phyloP scores from a whole-genome alignment of 805 yeast genomes.

The Grigorovia humatica region DNA sequence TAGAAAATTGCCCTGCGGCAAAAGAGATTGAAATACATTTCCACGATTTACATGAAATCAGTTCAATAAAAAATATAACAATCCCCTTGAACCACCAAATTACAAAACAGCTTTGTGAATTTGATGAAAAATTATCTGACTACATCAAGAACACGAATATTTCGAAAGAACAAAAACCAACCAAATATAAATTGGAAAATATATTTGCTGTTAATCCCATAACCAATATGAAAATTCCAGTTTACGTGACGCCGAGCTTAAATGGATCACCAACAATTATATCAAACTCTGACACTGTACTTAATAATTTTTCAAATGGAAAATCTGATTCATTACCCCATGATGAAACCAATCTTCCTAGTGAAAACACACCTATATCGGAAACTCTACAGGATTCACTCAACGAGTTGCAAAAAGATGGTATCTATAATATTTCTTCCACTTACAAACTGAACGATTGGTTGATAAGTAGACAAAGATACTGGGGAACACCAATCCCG shows the following conservation, averaged over 20 bases:
- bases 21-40: background rate
- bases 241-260: background rate
- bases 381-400: slow-evolving; percentile 32
- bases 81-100: background rate
- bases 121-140: background rate
- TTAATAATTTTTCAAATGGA: too few species aligned
- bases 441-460: slow-evolving; percentile 77
- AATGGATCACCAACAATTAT: slow-evolving; percentile 29
- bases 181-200: background rate
- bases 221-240: background rate
- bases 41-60: background rate
- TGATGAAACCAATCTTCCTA: too few species aligned
- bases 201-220: background rate
- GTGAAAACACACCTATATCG: slow-evolving; percentile 43
- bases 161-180: background rate
- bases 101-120: background rate
- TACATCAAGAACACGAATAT: background rate
- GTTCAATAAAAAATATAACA: background rate
- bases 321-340: too few species aligned
- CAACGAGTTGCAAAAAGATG: slow-evolving; percentile 29
- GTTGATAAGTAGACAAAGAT: slow-evolving; percentile 89
- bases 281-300: too few species aligned
- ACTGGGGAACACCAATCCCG: slow-evolving; percentile 99
- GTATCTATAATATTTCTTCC: slow-evolving; percentile 38
- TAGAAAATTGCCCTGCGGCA: background rate